phyloP scores from a whole-genome alignment of 1,284 basidiomycete genomes.

The Taiwanofungus camphoratus region DNA sequence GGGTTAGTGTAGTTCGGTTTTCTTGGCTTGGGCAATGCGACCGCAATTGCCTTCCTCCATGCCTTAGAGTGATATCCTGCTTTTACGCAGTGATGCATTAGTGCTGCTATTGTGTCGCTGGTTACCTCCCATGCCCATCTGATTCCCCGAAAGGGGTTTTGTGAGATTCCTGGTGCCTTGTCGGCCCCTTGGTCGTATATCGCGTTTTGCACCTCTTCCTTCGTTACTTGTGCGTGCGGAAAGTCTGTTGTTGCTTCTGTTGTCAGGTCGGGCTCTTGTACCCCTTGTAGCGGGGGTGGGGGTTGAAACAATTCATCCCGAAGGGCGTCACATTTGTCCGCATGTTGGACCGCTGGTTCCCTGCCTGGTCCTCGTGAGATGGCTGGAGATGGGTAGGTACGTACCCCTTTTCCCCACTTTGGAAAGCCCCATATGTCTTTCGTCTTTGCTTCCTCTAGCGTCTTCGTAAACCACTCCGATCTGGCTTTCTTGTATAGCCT shows the following conservation, averaged over 20 bases:
- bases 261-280: neutral
- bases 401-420: conserved; percentile 3
- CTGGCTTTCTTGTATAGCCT: conserved; percentile 4
- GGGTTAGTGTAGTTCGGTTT: conserved; percentile 12
- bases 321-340: conserved; percentile 10
- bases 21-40: conserved; percentile 1
- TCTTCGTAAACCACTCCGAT: neutral
- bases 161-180: conserved; percentile 17
- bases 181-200: conserved; percentile 6
- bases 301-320: neutral
- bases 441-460: neutral
- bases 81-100: conserved; percentile 2
- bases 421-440: conserved; percentile 4
- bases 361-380: conserved; percentile 2
- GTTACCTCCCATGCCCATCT: conserved; percentile 16
- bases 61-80: conserved; percentile 3
- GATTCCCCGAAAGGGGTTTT: conserved; percentile 12
- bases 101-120: conserved; percentile 2
- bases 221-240: neutral
- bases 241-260: neutral
- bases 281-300: neutral
- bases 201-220: neutral
- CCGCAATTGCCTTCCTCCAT: conserved; percentile 1
- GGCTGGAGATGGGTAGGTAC: conserved; percentile 5
- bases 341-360: neutral